These are phyloP conservation scores for Metschnikowia henanensis DNA, from an alignment of 805 yeast genomes.

Conservation along the genomic window DNA sequence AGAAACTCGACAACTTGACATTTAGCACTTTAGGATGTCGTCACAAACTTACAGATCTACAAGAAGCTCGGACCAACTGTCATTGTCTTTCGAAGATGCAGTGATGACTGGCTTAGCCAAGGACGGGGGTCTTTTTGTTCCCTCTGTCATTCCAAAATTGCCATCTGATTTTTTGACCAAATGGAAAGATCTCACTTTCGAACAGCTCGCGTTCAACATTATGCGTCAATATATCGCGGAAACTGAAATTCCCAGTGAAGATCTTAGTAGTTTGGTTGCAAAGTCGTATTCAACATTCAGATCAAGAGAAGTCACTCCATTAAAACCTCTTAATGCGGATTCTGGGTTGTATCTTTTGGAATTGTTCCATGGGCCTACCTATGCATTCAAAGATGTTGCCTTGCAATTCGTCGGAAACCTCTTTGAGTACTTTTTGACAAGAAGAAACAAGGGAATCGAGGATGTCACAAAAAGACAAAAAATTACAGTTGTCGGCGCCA, in stretches of 20 bases:
- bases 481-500: constrained; percentile 97
- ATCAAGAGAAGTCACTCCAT: constrained; percentile 84
- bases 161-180: constrained; percentile 52
- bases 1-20: background rate
- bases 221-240: constrained; percentile 74
- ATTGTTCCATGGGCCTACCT: constrained; percentile 98
- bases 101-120: constrained; percentile 90
- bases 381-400: constrained; percentile 98
- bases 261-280: constrained; percentile 58
- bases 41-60: constrained; percentile 65
- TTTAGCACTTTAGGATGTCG: too few species aligned
- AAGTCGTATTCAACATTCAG: constrained; percentile 92
- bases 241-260: constrained; percentile 72
- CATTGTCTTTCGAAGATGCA: constrained; percentile 73
- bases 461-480: constrained; percentile 63
- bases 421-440: constrained; percentile 85
- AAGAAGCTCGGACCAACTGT: constrained; percentile 54
- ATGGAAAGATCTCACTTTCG: constrained; percentile 79
- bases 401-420: constrained; percentile 96
- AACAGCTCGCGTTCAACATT: constrained; percentile 84
- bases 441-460: constrained; percentile 60
- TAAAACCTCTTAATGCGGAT: constrained; percentile 57
- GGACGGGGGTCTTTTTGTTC: constrained; percentile 96
- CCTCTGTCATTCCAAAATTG: constrained; percentile 74
- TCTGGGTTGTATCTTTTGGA: constrained; percentile 76